Conservation (phyloP, 768 basidiomycete genomes). For the Hydnum rufescens region DNA sequence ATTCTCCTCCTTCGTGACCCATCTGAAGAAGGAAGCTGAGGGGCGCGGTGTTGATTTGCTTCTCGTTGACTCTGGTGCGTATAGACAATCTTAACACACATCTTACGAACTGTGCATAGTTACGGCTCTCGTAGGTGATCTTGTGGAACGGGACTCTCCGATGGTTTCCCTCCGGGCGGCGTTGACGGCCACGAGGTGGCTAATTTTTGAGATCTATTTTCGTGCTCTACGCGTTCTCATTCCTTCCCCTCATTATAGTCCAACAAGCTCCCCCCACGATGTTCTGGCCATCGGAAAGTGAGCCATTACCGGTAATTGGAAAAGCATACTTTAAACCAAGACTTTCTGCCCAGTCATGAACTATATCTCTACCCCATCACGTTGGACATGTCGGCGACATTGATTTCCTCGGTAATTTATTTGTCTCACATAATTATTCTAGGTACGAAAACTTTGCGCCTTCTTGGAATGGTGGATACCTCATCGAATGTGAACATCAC, state of each 20-base stretch:
- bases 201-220: neutral
- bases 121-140: conserved; percentile 22
- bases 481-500: conserved; percentile 81
- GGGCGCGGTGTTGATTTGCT: conserved; percentile 64
- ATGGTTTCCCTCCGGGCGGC: conserved; percentile 50
- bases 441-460: conserved; percentile 47
- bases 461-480: conserved; percentile 46
- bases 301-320: conserved; percentile 12
- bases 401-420: neutral
- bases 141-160: conserved; percentile 62
- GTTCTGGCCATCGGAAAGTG: conserved; percentile 73
- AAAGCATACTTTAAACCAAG: neutral
- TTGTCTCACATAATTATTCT: conserved; percentile 17
- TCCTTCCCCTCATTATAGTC: conserved; percentile 33
- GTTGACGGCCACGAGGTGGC: conserved; percentile 61
- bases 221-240: neutral
- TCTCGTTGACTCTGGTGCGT: conserved; percentile 37
- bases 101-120: too few species aligned
- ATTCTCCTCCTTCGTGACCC: conserved; percentile 67
- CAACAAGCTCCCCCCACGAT: conserved; percentile 69
- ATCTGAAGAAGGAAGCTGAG: conserved; percentile 61
- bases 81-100: conserved; percentile 2
- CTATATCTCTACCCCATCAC: conserved; percentile 51
- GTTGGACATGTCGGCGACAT: conserved; percentile 45
- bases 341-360: conserved; percentile 46